Base-by-base conservation (phyloP, 305 asterid genomes). In the Fraxinus velutina region DNA sequence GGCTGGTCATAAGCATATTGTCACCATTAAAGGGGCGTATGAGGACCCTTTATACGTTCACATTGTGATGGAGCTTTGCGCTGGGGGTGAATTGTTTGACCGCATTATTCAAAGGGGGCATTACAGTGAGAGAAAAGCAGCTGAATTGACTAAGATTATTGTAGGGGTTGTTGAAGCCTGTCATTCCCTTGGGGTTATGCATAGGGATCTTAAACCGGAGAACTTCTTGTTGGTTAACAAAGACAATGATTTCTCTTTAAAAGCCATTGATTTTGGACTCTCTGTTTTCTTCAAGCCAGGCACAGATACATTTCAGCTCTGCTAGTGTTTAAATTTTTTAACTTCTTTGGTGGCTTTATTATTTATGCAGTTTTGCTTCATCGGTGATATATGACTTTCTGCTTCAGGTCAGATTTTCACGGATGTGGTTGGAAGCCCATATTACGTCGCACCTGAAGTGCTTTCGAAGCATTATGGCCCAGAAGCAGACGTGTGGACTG, bases 201-300 rank as follows among this genome's bases (percentile, higher is more conserved):
- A 93, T 86, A 88, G 97, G 82, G 98, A 93, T 90, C 92, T 93
- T 80, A 93, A 93, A 75, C 98, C 98, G 1, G 98, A 94, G 90
- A 94, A 94, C 76, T 94, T 94, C 88, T 86, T 94, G 89, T 85
- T 94, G 90, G 91, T 93, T 80, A 93, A 94, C 90, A 93, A 92
- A 87, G 97, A 91, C 44, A 92, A 94, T 74, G 97, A 93, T 88
- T 94, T 92, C 90, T 92, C 98, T 75, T 94, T 94, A 39, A 94
- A 94, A 85, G 97, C 97, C 37, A 94, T 94, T 86, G 98, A 94
- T 83, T 94, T 94, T 85, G 98, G 98, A 24, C 97, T 94, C 82
- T 94, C 98, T 7, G 97, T 94, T 72, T 94, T 94, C 92, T 94
- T 94, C 90, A 94, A 92, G 88, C 98, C 98, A 85, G 97, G 98